Percentiles rank a stretch among this genome's conserved stretches.
Conservation (phyloP, 108 stramenopile species). For the Fistulifera solaris region DNA sequence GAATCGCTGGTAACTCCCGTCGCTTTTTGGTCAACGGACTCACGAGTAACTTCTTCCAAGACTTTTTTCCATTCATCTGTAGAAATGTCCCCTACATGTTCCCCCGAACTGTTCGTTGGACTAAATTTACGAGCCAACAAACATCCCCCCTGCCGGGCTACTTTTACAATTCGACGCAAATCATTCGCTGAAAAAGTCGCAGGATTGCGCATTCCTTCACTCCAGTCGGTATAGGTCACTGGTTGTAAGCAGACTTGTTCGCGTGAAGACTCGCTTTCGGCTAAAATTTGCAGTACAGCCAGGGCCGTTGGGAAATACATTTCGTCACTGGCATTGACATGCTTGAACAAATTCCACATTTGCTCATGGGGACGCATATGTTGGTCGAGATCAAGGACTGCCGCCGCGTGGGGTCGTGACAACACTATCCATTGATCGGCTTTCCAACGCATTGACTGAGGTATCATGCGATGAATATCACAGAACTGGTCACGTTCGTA, state of each 20-base stretch:
- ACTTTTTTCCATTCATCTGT: neutral
- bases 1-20: too few species aligned
- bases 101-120: too few species aligned
- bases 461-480: constrained; percentile 47
- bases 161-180: constrained; percentile 36
- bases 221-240: constrained; percentile 83
- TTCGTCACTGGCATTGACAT: constrained; percentile 75
- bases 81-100: too few species aligned
- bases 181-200: constrained; percentile 49
- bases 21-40: neutral
- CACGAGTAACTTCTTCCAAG: neutral
- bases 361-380: constrained; percentile 30
- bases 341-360: constrained; percentile 62
- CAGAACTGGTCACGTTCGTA: constrained; percentile 84
- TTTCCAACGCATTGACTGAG: constrained; percentile 69
- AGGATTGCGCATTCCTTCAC: constrained; percentile 65
- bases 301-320: constrained; percentile 78
- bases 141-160: constrained; percentile 66
- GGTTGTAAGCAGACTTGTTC: constrained; percentile 7
- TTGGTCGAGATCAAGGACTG: constrained; percentile 37
- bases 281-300: constrained; percentile 48
- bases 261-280: neutral
- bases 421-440: constrained; percentile 85
- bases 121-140: constrained; percentile 74
- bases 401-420: constrained; percentile 44